Evolutionary conservation across 768 basidiomycete genomes (phyloP).

Genomic region (Phaffia australis): DNA sequence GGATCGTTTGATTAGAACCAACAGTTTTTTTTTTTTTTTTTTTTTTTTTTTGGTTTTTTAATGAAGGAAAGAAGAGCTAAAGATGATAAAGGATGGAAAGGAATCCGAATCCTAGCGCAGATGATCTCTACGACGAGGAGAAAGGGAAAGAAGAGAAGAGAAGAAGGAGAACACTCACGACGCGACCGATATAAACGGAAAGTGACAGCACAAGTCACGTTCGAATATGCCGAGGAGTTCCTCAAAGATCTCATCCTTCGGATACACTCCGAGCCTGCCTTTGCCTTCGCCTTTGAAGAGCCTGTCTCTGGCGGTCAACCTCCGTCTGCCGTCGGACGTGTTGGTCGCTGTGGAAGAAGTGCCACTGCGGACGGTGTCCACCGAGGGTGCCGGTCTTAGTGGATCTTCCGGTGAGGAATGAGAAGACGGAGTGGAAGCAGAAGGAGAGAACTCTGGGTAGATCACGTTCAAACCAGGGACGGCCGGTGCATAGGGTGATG

Average conservation of each 20-base stretch:
- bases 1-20: not conserved
- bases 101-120: too few relatives aligned
- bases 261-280: not conserved
- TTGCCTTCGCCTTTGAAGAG: constrained; percentile 17
- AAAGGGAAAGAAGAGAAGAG: not conserved
- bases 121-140: too few relatives aligned
- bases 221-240: constrained; percentile 15
- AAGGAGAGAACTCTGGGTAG: not conserved
- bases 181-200: not conserved
- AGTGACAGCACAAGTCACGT: not conserved
- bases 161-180: not conserved
- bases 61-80: not conserved
- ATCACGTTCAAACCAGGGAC: not conserved
- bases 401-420: not conserved
- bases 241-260: constrained; percentile 16
- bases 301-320: not conserved
- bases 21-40: not conserved
- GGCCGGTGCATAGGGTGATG: not conserved
- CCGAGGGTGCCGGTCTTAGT: not conserved
- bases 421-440: not conserved
- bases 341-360: constrained; percentile 1
- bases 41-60: not conserved
- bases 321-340: not conserved
- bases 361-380: not conserved
- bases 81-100: not conserved